Conservation (phyloP, 306 rosid genomes). For the Abrus pulchellus region DNA sequence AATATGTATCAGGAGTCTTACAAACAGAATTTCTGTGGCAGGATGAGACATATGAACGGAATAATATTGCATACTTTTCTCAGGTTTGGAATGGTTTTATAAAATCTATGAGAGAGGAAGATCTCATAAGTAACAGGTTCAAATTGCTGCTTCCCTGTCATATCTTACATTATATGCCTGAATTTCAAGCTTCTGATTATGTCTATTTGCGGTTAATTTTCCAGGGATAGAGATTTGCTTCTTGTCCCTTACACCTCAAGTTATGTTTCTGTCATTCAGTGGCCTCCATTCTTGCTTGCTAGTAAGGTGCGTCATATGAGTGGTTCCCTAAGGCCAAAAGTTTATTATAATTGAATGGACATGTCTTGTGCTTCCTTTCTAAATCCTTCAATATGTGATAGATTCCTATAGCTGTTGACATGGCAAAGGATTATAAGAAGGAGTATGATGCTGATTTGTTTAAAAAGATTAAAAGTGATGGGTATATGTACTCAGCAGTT, state of each 20-base stretch:
- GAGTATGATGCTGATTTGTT: constrained; percentile 79
- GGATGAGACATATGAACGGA: constrained; percentile 60
- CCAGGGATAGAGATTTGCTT: constrained; percentile 91
- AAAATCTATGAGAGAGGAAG: constrained; percentile 84
- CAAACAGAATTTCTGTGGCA: constrained; percentile 53
- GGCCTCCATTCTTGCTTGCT: constrained; percentile 99
- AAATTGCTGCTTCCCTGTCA: constrained; percentile 47
- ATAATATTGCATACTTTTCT: constrained; percentile 81
- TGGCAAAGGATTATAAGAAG: constrained; percentile 94
- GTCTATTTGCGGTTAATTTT: constrained; percentile 39
- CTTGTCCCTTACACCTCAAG: constrained; percentile 78
- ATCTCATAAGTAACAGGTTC: constrained; percentile 90
- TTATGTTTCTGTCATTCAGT: constrained; percentile 79
- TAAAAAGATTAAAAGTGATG: constrained; percentile 73
- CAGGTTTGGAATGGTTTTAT: constrained; percentile 93
- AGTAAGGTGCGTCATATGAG: constrained; percentile 77
- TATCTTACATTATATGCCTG: constrained; percentile 22
- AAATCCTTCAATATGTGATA: constrained; percentile 54
- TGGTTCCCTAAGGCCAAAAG: constrained; percentile 20
- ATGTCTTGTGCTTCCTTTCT: constrained; percentile 34
- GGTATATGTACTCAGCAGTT: constrained; percentile 88
- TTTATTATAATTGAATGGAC: constrained; percentile 33
- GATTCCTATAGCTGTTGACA: constrained; percentile 98
- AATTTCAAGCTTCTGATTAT: constrained; percentile 54
- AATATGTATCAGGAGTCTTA: background rate